Base-by-base conservation (phyloP, 73 alveolate species). In the Paramecium octaurelia region DNA sequence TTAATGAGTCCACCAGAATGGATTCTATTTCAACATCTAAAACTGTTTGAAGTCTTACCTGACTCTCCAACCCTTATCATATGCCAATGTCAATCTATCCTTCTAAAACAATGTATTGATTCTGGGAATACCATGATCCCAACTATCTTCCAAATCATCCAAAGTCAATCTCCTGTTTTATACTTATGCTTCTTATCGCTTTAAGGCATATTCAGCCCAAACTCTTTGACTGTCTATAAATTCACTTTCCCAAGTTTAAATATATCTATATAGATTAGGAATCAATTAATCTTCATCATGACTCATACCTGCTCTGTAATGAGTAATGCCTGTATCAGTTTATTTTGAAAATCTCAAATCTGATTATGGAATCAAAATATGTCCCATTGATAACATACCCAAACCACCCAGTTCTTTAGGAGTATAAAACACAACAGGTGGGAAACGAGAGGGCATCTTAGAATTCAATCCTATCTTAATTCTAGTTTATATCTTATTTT, bases 31-130 rank as follows among this genome's bases (percentile, higher is more conserved):
- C 84, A 97, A 95, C 86, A 97, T 97, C 92, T 97, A 98, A 93
- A 93, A 98, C 93, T 98, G 98, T 88, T 99, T 99, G 95, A 99
- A 99, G 86, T 99, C 99, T 92, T 98, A 95, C 58, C 99, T 96
- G 71, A 99, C 99, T 95, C 99, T 98, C 99, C 99, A 99, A 38
- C 99, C 99, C 96, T 99, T 99, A 96, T 99, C 99, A 96, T 98
- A 99, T 86, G 99, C 99, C 89, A 99, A 92, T 68, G 99, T 99
- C 50, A 97, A 98, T 92, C 99, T 94, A 92, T 99, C 99, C 95
- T 99, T 99, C 95, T 99, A 98, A 96, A 99, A 99, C 83, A 99
- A 97, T 75, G 99, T 99, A 93, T 99, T 99, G 86, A 99, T 99
- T 88, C 99, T 96, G 0, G 99, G 99, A 88, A 99, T 99, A 50